phyloP scores from a whole-genome alignment of 2,329 filamentous ascomycete genomes.

The Nakataea oryzae region DNA sequence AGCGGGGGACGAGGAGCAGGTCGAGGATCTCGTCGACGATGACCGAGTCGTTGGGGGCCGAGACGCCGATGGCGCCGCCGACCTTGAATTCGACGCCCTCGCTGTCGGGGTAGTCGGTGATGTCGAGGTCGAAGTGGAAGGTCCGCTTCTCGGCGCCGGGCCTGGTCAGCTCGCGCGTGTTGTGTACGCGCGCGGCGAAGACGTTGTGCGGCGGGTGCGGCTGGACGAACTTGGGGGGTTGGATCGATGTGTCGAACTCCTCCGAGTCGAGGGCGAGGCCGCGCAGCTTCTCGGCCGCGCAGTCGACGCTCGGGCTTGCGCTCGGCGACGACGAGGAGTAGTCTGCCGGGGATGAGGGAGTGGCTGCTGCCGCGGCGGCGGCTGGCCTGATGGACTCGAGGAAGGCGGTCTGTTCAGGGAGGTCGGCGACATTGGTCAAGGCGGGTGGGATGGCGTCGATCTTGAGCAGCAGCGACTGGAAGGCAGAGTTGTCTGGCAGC shows the following conservation, averaged over 20 bases:
- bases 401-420: constrained; percentile 67
- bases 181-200: constrained; percentile 78
- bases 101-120: constrained; percentile 82
- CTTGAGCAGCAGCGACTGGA: constrained; percentile 65
- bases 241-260: constrained; percentile 45
- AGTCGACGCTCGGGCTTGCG: constrained; percentile 13
- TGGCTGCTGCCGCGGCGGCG: constrained; percentile 17
- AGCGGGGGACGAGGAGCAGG: constrained; percentile 68
- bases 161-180: constrained; percentile 76
- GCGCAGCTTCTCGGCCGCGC: constrained; percentile 8
- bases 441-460: constrained; percentile 64
- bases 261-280: constrained; percentile 23
- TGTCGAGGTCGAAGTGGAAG: constrained; percentile 93
- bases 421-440: constrained; percentile 58
- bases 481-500: constrained; percentile 75
- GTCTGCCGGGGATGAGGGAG: constrained; percentile 33
- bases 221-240: constrained; percentile 83
- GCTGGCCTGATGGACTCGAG: constrained; percentile 46
- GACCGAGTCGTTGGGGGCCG: constrained; percentile 70
- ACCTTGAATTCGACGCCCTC: constrained; percentile 87
- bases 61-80: constrained; percentile 87
- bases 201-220: constrained; percentile 91
- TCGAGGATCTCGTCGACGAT: constrained; percentile 80
- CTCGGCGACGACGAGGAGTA: constrained; percentile 32
- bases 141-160: constrained; percentile 90